A percentile compares a stretch with the other conserved stretches of the same genome.
Conservation (phyloP, 2,329 filamentous ascomycete species). For the Escovopsis sp. region DNA sequence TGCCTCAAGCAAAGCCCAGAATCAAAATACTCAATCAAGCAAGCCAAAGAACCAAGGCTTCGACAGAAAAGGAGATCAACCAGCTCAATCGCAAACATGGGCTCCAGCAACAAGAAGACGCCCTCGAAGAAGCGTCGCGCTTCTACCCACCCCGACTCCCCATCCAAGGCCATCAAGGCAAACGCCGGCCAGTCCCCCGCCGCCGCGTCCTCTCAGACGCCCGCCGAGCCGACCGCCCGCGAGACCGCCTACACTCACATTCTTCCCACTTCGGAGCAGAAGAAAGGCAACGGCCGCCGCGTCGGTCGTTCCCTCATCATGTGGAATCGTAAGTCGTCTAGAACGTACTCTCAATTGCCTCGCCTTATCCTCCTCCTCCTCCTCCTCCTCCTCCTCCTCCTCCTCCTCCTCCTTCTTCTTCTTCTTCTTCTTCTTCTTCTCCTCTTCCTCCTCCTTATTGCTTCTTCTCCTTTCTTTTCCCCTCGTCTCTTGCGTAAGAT, state of each 20-base stretch:
- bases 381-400: background rate
- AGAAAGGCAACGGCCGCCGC: conserved; percentile 14
- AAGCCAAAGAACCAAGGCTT: too few relatives aligned
- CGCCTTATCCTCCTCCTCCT: background rate
- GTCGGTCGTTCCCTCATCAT: conserved; percentile 23
- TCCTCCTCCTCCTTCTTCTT: too few relatives aligned
- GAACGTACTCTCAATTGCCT: too few relatives aligned
- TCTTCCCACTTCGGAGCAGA: conserved; percentile 12
- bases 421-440: too few relatives aligned
- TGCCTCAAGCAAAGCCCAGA: too few relatives aligned
- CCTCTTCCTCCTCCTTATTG: too few relatives aligned
- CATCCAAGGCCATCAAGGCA: conserved; percentile 5
- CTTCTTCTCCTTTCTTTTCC: too few relatives aligned
- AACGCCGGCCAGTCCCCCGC: conserved; percentile 1
- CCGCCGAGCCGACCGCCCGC: conserved; percentile 2
- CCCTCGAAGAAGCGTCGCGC: conserved; percentile 9
- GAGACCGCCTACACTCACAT: conserved; percentile 11
- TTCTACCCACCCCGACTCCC: conserved; percentile 5
- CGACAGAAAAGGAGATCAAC: too few relatives aligned
- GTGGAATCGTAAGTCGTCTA: conserved; percentile 30
- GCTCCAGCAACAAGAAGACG: conserved; percentile 7
- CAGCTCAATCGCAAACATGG: conserved; percentile 4
- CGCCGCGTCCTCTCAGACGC: background rate
- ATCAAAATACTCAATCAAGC: too few relatives aligned
- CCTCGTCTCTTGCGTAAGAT: too few relatives aligned